Percentiles rank a stretch among this genome's conserved stretches.
These are phyloP conservation scores for Xylariaceae sp. DNA, from an alignment of 2,329 filamentous ascomycete genomes.

Conservation along the genomic window DNA sequence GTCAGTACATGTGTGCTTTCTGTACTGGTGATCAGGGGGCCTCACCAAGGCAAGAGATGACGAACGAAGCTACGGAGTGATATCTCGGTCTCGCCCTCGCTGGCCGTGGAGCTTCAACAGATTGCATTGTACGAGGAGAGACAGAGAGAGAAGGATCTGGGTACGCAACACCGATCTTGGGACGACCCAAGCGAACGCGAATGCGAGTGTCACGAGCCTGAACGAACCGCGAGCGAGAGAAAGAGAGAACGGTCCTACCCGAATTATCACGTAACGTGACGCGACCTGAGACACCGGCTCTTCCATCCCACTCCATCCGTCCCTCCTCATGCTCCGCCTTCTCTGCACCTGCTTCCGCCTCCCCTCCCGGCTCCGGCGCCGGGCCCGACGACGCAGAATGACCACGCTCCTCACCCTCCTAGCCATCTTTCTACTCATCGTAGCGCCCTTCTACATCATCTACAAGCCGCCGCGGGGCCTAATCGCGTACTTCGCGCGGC, in stretches of 20 bases:
- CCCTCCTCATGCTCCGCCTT: slow-evolving; percentile 29
- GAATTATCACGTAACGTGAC: background rate
- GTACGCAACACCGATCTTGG: background rate
- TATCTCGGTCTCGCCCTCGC: background rate
- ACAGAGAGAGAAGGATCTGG: background rate
- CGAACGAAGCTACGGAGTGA: slow-evolving; percentile 1
- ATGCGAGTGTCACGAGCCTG: slow-evolving; percentile 11
- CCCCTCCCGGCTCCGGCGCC: slow-evolving; percentile 52
- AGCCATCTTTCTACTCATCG: slow-evolving; percentile 32
- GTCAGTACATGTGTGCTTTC: background rate
- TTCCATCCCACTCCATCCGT: background rate
- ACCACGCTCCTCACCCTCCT: slow-evolving; percentile 45
- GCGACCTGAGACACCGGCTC: background rate
- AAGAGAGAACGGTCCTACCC: background rate
- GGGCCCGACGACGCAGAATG: slow-evolving; percentile 55
- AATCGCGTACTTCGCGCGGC: slow-evolving; percentile 63
- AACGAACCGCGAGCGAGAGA: slow-evolving; percentile 2
- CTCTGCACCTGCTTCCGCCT: slow-evolving; percentile 46
- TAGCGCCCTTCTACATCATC: slow-evolving; percentile 57
- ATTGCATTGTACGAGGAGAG: slow-evolving; percentile 2
- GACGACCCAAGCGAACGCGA: slow-evolving; percentile 1
- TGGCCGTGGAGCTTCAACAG: slow-evolving; percentile 1
- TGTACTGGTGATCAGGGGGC: background rate
- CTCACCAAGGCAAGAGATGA: slow-evolving; percentile 6
- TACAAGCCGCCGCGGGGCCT: slow-evolving; percentile 76